These are phyloP conservation scores for Camellia granthamiana DNA, from an alignment of 148 eudicot species.

Conservation along the genomic window DNA sequence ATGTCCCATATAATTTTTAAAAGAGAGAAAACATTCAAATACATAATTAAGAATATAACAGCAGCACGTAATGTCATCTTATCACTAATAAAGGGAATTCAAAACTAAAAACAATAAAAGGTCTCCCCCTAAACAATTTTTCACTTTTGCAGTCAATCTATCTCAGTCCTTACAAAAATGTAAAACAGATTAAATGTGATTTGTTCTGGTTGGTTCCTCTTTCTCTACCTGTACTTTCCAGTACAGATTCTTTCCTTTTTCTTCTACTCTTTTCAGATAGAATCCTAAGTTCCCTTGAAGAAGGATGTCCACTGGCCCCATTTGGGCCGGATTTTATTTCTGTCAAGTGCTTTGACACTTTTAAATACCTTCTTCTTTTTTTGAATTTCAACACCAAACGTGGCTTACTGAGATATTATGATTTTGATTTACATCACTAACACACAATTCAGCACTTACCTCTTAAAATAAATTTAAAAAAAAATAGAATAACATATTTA, in stretches of 20 bases:
- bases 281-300: neutral
- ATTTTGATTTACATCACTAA: neutral
- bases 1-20: neutral
- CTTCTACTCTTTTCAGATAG: neutral
- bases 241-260: neutral
- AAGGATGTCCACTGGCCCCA: neutral
- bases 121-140: neutral
- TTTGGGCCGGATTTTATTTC: neutral
- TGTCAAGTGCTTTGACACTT: neutral
- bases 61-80: neutral
- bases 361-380: slow-evolving; percentile 9
- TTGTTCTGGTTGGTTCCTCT: neutral
- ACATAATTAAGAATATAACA: neutral
- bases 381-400: neutral
- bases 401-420: neutral
- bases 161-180: neutral
- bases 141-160: neutral
- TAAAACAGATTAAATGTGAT: neutral
- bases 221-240: neutral
- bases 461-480: neutral
- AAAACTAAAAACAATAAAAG: neutral
- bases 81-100: neutral
- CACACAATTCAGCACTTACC: neutral
- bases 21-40: neutral
- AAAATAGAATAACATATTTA: neutral